These are phyloP conservation scores for Cicer chorassanicum DNA, from an alignment of 306 rosid genomes.

Conservation along the genomic window DNA sequence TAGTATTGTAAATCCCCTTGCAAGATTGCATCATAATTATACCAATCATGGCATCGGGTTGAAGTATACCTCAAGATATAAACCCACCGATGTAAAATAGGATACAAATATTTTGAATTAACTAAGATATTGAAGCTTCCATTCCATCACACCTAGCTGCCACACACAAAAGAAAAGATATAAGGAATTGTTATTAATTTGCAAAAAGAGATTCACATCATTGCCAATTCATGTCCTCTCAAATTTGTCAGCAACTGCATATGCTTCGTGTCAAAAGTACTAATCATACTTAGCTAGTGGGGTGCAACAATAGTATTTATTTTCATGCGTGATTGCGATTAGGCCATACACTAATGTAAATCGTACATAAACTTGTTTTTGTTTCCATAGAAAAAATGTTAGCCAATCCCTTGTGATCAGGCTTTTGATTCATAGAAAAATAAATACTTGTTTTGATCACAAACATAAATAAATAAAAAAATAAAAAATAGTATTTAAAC, in stretches of 20 bases:
- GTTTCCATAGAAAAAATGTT: slow-evolving; percentile 40
- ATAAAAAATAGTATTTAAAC: too few species aligned
- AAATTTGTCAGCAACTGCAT: slow-evolving; percentile 62
- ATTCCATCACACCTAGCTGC: slow-evolving; percentile 25
- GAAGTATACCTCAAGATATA: slow-evolving; percentile 30
- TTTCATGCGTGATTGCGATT: slow-evolving; percentile 38
- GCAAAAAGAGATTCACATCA: slow-evolving; percentile 54
- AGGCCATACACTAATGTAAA: slow-evolving; percentile 30
- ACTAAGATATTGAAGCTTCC: slow-evolving; percentile 47
- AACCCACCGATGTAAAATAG: slow-evolving; percentile 40
- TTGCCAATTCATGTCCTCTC: slow-evolving; percentile 60
- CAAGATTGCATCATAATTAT: too few species aligned
- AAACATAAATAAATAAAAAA: too few species aligned
- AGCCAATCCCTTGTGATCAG: slow-evolving; percentile 51
- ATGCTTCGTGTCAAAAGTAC: slow-evolving; percentile 43
- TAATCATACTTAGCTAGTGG: slow-evolving; percentile 37
- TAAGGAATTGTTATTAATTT: slow-evolving; percentile 33
- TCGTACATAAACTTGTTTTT: slow-evolving; percentile 44
- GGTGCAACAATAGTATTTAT: slow-evolving; percentile 37
- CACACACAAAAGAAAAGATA: slow-evolving; percentile 51
- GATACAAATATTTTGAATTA: slow-evolving; percentile 33
- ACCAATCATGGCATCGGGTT: too few species aligned
- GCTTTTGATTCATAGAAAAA: slow-evolving; percentile 41
- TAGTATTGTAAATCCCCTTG: too few species aligned
- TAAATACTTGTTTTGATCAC: too few species aligned